These are phyloP conservation scores for Artemisia argyi DNA, from an alignment of 129 eudicot species.

Conservation along the genomic window DNA sequence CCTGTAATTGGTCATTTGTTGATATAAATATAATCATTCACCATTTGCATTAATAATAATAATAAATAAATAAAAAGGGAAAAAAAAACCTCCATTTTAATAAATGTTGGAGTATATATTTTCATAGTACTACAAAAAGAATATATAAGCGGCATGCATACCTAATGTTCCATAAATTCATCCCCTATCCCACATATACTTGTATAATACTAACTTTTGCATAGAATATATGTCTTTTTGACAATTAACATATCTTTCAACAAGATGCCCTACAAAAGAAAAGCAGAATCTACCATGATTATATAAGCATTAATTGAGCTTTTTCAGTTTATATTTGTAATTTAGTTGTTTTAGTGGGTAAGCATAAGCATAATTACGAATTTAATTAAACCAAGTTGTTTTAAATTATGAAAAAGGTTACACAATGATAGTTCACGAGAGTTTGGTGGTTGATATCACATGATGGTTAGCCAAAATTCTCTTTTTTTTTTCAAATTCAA, in stretches of 20 bases:
- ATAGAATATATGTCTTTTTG: constrained; percentile 5
- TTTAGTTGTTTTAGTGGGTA: constrained; percentile 28
- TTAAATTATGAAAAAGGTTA: constrained; percentile 11
- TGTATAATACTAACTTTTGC: neutral
- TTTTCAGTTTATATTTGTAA: neutral
- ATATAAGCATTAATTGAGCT: constrained; percentile 1
- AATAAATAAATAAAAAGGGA: no score
- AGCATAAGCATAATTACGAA: constrained; percentile 10
- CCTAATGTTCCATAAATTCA: neutral
- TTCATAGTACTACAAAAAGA: no score
- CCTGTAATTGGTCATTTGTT: no score
- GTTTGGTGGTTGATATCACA: constrained; percentile 38
- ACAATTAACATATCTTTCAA: neutral
- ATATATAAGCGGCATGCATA: neutral
- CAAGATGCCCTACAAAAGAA: neutral
- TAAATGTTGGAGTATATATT: no score
- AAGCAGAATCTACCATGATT: constrained; percentile 16
- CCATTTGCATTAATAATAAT: no score
- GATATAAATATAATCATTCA: no score
- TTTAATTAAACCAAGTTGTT: constrained; percentile 28
- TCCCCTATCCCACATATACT: neutral
- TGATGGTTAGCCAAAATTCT: constrained; percentile 26
- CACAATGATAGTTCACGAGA: constrained; percentile 40
- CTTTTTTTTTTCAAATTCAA: neutral
- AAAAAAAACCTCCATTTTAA: no score